phyloP scores from a whole-genome alignment of 805 yeast species.

The Saccharomycopsis selenospora region DNA sequence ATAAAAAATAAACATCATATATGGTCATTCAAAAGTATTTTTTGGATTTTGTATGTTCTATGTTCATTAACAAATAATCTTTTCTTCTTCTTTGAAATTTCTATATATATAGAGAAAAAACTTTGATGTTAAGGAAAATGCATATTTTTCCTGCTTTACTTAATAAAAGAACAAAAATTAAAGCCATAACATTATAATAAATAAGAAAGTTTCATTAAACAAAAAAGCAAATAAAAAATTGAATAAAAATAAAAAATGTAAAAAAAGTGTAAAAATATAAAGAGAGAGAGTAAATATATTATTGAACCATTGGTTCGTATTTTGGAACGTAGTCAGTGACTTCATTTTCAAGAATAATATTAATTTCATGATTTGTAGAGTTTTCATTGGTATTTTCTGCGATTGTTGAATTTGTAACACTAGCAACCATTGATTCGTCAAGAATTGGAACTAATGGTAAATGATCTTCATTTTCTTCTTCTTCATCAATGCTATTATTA shows the following conservation, averaged over 20 bases:
- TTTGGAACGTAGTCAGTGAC: constrained; percentile 18
- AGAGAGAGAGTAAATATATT: too few species aligned
- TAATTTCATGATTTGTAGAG: not conserved
- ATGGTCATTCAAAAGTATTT: too few species aligned
- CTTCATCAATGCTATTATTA: not conserved
- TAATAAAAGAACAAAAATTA: too few species aligned
- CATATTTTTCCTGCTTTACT: too few species aligned
- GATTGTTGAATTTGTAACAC: constrained; percentile 14
- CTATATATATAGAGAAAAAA: too few species aligned
- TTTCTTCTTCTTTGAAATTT: too few species aligned
- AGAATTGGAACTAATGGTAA: constrained; percentile 8
- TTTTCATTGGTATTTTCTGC: not conserved
- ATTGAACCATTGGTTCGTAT: constrained; percentile 11
- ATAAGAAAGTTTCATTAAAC: not conserved
- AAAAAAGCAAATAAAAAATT: not conserved
- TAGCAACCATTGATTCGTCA: constrained; percentile 23
- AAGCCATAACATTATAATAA: too few species aligned
- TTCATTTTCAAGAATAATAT: constrained; percentile 6
- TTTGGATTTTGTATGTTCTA: too few species aligned
- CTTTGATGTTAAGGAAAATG: too few species aligned
- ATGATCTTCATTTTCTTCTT: not conserved
- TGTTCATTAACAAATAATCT: too few species aligned
- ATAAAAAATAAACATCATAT: too few species aligned
- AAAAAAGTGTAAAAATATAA: not conserved
- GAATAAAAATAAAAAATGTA: not conserved